Percentiles rank a stretch among this genome's conserved stretches.
Conservation (phyloP, 1,139 yeast genomes). For the Debaryomycetaceae sp. region DNA sequence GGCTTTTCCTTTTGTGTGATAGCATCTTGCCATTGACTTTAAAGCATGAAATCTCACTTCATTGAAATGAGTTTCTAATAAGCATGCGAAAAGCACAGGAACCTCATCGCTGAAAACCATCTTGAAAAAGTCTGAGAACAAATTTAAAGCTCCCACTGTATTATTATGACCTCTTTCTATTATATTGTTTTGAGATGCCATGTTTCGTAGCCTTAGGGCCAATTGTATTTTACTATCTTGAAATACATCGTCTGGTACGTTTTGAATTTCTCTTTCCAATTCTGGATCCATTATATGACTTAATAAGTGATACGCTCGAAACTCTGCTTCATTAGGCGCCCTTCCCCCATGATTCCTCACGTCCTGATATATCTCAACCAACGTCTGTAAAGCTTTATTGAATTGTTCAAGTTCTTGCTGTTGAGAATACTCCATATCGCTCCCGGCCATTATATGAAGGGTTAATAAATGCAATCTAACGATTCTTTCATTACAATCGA, state of each 20-base stretch:
- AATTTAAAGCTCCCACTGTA: slow-evolving; percentile 59
- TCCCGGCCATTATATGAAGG: slow-evolving; percentile 82
- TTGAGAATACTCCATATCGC: slow-evolving; percentile 75
- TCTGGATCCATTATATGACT: slow-evolving; percentile 85
- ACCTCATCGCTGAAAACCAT: slow-evolving; percentile 45
- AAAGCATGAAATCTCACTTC: slow-evolving; percentile 76
- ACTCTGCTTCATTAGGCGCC: slow-evolving; percentile 88
- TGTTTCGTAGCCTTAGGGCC: slow-evolving; percentile 66
- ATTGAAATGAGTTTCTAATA: slow-evolving; percentile 77
- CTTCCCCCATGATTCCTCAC: slow-evolving; percentile 65
- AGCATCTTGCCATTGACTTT: slow-evolving; percentile 61
- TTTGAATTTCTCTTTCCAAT: slow-evolving; percentile 71
- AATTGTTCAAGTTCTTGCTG: slow-evolving; percentile 96
- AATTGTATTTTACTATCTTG: slow-evolving; percentile 58
- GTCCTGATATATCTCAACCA: slow-evolving; percentile 84
- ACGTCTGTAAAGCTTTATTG: slow-evolving; percentile 85
- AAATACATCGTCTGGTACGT: slow-evolving; percentile 57
- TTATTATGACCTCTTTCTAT: slow-evolving; percentile 55
- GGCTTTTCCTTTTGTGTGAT: slow-evolving; percentile 71
- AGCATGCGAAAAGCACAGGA: slow-evolving; percentile 70
- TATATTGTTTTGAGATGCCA: slow-evolving; percentile 62
- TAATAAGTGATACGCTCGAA: slow-evolving; percentile 80
- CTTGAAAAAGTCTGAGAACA: slow-evolving; percentile 65
- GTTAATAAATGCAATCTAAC: slow-evolving; percentile 84
- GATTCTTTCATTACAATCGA: slow-evolving; percentile 88